Conservation (phyloP, 352 stramenopile species). For the Phytophthora fragariaefolia region DNA sequence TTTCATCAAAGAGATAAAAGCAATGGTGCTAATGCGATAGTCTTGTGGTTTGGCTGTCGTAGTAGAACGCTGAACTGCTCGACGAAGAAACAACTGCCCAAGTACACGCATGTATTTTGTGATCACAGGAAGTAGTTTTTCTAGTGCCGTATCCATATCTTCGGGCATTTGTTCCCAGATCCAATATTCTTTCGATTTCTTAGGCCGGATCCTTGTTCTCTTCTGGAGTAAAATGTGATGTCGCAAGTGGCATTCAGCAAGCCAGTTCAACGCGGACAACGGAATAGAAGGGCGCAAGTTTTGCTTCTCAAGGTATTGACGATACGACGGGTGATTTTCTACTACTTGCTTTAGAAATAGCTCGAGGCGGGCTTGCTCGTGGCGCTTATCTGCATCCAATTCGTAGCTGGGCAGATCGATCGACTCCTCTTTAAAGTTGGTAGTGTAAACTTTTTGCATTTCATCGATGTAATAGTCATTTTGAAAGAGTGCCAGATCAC, state of each 20-base stretch:
- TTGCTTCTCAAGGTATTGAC: constrained; percentile 10
- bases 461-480: constrained; percentile 64
- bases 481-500: constrained; percentile 60
- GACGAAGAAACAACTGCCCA: constrained; percentile 48
- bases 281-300: background rate
- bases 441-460: constrained; percentile 43
- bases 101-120: constrained; percentile 52
- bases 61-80: constrained; percentile 26
- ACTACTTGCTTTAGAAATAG: constrained; percentile 37
- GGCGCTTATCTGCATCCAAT: background rate
- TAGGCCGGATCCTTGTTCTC: constrained; percentile 2
- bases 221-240: constrained; percentile 10
- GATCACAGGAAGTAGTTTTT: constrained; percentile 47
- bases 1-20: constrained; percentile 63
- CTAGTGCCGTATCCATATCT: constrained; percentile 36
- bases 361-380: constrained; percentile 31
- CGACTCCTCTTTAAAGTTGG: constrained; percentile 6
- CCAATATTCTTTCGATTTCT: constrained; percentile 27
- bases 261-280: constrained; percentile 21
- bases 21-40: constrained; percentile 34
- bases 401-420: background rate
- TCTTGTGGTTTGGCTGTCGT: constrained; percentile 24
- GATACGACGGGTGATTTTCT: constrained; percentile 27
- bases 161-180: constrained; percentile 31
- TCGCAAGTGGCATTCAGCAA: constrained; percentile 27